Evolutionary conservation across 495 filamentous ascomycete genomes (phyloP).

Genomic region (Podospora comata): DNA sequence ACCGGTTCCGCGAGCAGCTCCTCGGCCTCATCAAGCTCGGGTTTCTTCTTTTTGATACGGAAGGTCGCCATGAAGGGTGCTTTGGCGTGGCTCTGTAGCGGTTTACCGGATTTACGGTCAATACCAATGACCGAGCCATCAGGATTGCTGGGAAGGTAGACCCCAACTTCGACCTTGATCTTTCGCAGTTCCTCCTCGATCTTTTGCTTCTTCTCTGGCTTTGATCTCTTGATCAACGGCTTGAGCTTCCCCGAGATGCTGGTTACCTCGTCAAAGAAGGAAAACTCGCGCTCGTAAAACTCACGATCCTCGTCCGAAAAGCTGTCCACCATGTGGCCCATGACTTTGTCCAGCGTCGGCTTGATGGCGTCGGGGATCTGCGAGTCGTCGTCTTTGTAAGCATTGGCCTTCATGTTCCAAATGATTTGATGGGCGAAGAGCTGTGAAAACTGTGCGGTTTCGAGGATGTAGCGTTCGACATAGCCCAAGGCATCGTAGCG

Average conservation of each 20-base stretch:
- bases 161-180: constrained; percentile 93
- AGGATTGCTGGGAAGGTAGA: constrained; percentile 95
- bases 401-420: constrained; percentile 99
- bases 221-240: constrained; percentile 86
- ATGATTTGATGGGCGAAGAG: constrained; percentile 99
- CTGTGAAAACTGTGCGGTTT: constrained; percentile 93
- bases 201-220: constrained; percentile 97
- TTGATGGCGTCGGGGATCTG: constrained; percentile 88
- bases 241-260: constrained; percentile 91
- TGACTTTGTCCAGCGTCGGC: constrained; percentile 87
- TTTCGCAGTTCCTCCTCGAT: constrained; percentile 98
- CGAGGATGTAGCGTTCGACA: constrained; percentile 92
- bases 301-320: constrained; percentile 73
- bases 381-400: constrained; percentile 94
- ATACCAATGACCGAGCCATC: constrained; percentile 97
- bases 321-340: constrained; percentile 72
- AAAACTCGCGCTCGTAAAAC: constrained; percentile 94
- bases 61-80: constrained; percentile 99
- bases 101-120: constrained; percentile 95
- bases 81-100: constrained; percentile 94
- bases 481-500: constrained; percentile 93
- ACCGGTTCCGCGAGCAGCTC: constrained; percentile 38
- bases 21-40: constrained; percentile 46
- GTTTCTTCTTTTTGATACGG: constrained; percentile 78
- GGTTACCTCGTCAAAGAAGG: constrained; percentile 97